Percentiles rank a stretch among this genome's conserved stretches.
These are phyloP conservation scores for Tephrocybe sp. DNA, from an alignment of 768 basidiomycete genomes.

Conservation along the genomic window DNA sequence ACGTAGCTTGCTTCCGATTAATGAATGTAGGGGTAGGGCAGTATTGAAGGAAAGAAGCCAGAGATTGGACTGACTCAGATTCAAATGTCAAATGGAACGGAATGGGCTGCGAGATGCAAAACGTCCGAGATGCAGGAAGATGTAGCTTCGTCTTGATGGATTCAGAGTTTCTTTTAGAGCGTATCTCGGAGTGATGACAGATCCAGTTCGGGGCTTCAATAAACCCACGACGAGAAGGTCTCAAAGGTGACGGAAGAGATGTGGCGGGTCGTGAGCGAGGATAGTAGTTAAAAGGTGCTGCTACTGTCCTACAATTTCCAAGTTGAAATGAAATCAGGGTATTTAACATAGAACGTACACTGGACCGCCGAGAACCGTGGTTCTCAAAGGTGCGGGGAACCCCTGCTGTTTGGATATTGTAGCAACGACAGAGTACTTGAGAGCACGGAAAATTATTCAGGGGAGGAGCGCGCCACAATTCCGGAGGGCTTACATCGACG, in stretches of 20 bases:
- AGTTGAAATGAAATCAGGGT: conserved; percentile 8
- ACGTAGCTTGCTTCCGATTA: conserved; percentile 37
- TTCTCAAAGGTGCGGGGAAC: conserved; percentile 46
- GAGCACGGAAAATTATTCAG: neutral
- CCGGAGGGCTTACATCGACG: conserved; percentile 40
- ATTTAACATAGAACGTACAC: conserved; percentile 38
- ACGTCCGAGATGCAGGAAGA: conserved; percentile 58
- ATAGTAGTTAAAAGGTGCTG: conserved; percentile 55
- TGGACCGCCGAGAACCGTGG: conserved; percentile 49
- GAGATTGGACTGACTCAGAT: conserved; percentile 51
- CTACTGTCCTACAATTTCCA: conserved; percentile 55
- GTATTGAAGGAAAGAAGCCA: conserved; percentile 59
- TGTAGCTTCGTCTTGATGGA: conserved; percentile 44
- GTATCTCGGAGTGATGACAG: conserved; percentile 38
- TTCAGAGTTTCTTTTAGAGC: conserved; percentile 35
- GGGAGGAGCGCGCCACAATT: neutral
- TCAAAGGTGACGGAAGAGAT: conserved; percentile 47
- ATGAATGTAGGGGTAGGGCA: conserved; percentile 43
- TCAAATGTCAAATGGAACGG: conserved; percentile 66
- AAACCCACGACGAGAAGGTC: conserved; percentile 37
- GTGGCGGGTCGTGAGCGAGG: conserved; percentile 62
- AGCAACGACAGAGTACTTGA: conserved; percentile 56
- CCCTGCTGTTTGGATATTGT: conserved; percentile 44
- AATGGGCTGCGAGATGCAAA: conserved; percentile 55
- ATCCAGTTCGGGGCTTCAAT: conserved; percentile 48